Base-by-base conservation (phyloP, 208 protist species). In the Leishmania gerbilli region DNA sequence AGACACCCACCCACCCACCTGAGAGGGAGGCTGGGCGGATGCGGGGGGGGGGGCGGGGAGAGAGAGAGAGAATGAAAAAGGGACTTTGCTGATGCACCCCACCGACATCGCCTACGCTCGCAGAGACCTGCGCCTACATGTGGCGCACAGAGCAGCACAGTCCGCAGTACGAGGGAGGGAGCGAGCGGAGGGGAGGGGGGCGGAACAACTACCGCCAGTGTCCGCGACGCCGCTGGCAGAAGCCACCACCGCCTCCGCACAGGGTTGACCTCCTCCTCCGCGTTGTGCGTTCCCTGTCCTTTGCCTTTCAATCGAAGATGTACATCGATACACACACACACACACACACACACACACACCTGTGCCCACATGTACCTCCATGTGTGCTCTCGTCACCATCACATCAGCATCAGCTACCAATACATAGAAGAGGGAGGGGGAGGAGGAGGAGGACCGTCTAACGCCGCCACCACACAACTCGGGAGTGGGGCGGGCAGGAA, bases 311-410 rank as follows among this genome's bases (percentile, higher is more conserved):
- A 47, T 76, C 53, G 4, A 40, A 76, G 72, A 76, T 76, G 72
- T 76, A 76, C 72, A 76, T 76, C n/a, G 21, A 27, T 47, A 62
- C n/a, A 40, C 27, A 58, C 56, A 64, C 72, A 76, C 56, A 51
- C 53, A 68, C 74, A 51, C 47, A 77, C 74, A 68, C 74, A 68
- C 47, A 53, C 55, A 77, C 40, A 58, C 71, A 74, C 42, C 45
- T 27, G 68, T 31, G 24, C 42, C 11, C 68, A 53, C 68, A 49
- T 53, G 40, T 72, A 51, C 68, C 37, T 31, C 7, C 42, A 72
- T 56, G 71, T 58, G 47, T 58, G 72, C 8, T 11, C 49, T 55
- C 17, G n/a, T 42, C 72, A n/a, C 47, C 27, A 62, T n/a, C 42
- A 40, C 45, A 56, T 74, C 40, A 34, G 49, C 53, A 62, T 76